Evolutionary conservation across 805 yeast species (phyloP), one percentile per base, ranked within the genome.

Genomic region (Naumovozyma baii): DNA sequence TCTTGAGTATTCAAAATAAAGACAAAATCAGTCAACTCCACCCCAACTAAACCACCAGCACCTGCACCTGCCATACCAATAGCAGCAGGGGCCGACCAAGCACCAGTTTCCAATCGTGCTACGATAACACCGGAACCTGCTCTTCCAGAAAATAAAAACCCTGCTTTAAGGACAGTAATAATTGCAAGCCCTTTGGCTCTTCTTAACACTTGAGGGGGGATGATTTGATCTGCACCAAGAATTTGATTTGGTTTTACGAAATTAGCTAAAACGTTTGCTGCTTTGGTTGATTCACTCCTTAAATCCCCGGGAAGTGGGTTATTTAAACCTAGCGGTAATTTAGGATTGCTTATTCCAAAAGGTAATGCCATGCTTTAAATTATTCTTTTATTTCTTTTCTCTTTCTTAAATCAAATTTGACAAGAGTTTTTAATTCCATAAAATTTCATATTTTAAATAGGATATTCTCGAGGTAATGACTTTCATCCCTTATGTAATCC

Each of bases 41-140:
- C 92, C 30, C 98, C 98, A 50, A 92, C 74, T 66, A 87, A 92
- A 33, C 98, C 98, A 42, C 98, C 98, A 3, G 92, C 96, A 52
- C 98, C 98, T 2, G 96, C 97, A 50, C 97, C 98, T 3, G 95
- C 97, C n/a, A 96, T 83, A 36, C 78, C 80, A 49, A 92, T 80
- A 7, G 96, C 98, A 1, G 94, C 80, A 1, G 98, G 98, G 2
- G 96, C 94, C 12, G 96, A 87, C 98, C 98, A 92, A 0, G 83
- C 64, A 0, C 96, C 96, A 63, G 90, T 96, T 1, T 92, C 90
- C 39, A 92, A 69, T 42, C 96, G 70, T 3, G 97, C 95, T 18
- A 92, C 92, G 44, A 92, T 83, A 20, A 92, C 83, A 46, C 98
- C 98, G 1, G 95, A 83, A 16, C 98, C 98, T 1, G 96, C 97